These are phyloP conservation scores for Backusella mclennaniae DNA, from an alignment of 192 early-diverging fungal species.

Conservation along the genomic window DNA sequence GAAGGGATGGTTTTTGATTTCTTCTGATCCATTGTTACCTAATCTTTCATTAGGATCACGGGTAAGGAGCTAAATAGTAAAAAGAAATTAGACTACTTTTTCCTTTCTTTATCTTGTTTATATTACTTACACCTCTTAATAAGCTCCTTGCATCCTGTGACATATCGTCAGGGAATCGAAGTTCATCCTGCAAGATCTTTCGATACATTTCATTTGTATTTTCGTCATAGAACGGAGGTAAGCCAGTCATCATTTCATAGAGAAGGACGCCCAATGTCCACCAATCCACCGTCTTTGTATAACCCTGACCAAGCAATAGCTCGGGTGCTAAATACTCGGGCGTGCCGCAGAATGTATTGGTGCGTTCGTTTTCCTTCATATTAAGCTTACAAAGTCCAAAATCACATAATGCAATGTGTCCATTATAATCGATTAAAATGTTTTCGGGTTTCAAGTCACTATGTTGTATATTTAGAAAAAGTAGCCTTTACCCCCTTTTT, in stretches of 20 bases:
- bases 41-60: conserved; percentile 80
- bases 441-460: conserved; percentile 96
- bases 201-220: conserved; percentile 95
- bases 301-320: conserved; percentile 81
- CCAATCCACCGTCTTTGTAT: conserved; percentile 96
- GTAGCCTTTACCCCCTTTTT: not conserved
- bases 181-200: conserved; percentile 90
- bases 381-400: conserved; percentile 94
- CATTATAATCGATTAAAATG: conserved; percentile 89
- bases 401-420: conserved; percentile 93
- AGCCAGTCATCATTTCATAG: conserved; percentile 87
- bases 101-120: not conserved
- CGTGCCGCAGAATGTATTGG: conserved; percentile 96
- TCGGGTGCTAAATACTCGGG: conserved; percentile 98
- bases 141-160: conserved; percentile 62
- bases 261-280: conserved; percentile 93
- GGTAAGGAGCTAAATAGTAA: conserved; percentile 56
- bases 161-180: conserved; percentile 79
- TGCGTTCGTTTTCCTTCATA: conserved; percentile 91
- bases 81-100: not conserved
- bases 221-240: conserved; percentile 94
- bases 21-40: conserved; percentile 83
- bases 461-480: not conserved
- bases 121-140: conserved; percentile 51
- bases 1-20: conserved; percentile 94